A percentile compares a stretch with the other conserved stretches of the same genome.
Evolutionary conservation across 2,329 filamentous ascomycete genomes (phyloP).

Genomic region (Trichoderma cornu-damae): DNA sequence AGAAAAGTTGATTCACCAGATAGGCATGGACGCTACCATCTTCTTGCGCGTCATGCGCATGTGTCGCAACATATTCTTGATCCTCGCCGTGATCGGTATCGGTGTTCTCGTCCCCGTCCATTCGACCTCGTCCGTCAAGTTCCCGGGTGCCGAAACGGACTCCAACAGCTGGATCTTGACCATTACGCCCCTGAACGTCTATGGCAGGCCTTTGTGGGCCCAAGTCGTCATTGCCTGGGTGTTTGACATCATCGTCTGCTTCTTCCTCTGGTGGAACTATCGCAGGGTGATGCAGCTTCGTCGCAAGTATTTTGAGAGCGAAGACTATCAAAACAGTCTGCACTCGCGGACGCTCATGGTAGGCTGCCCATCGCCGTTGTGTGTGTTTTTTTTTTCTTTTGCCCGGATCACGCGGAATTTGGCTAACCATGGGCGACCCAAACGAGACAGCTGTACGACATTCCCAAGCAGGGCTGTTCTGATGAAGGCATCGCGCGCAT

Average conservation of each 20-base stretch:
- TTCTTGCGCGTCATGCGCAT: slow-evolving; percentile 87
- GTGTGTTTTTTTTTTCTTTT: background rate
- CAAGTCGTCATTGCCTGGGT: slow-evolving; percentile 56
- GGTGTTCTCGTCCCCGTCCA: slow-evolving; percentile 79
- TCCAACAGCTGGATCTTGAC: slow-evolving; percentile 46
- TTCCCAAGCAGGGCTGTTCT: slow-evolving; percentile 68
- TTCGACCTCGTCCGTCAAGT: slow-evolving; percentile 41
- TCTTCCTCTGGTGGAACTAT: slow-evolving; percentile 90
- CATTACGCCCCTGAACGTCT: slow-evolving; percentile 56
- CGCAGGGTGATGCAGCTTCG: slow-evolving; percentile 64
- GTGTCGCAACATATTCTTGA: slow-evolving; percentile 84
- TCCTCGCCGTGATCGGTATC: slow-evolving; percentile 67
- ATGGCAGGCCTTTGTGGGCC: slow-evolving; percentile 51
- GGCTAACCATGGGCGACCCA: slow-evolving; percentile 18
- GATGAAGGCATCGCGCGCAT: slow-evolving; percentile 86
- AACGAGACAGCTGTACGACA: slow-evolving; percentile 64
- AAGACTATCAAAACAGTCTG: slow-evolving; percentile 82
- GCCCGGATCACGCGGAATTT: background rate
- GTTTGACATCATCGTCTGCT: slow-evolving; percentile 69
- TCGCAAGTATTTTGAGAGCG: slow-evolving; percentile 73
- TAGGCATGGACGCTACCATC: slow-evolving; percentile 85
- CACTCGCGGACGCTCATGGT: slow-evolving; percentile 69
- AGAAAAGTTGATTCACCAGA: slow-evolving; percentile 67
- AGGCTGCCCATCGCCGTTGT: slow-evolving; percentile 23
- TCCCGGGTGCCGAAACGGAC: slow-evolving; percentile 19